These are phyloP conservation scores for Stachybotrys chlorohalonatus DNA, from an alignment of 2,329 filamentous ascomycete species.

Conservation along the genomic window DNA sequence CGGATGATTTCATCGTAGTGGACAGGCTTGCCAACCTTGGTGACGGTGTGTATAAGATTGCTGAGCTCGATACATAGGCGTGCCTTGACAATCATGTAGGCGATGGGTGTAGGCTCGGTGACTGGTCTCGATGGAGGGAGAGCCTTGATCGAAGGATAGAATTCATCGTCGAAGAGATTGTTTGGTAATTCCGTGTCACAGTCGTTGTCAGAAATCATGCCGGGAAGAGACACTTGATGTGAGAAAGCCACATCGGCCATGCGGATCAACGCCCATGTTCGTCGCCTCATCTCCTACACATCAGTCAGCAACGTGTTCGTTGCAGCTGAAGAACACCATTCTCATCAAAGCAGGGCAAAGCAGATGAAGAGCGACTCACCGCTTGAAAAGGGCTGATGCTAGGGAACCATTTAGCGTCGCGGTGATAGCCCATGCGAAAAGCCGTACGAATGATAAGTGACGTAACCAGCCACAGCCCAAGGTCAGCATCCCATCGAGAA, in stretches of 20 bases:
- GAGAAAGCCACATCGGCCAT: slow-evolving; percentile 72
- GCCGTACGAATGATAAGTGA: slow-evolving; percentile 47
- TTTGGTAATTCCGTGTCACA: slow-evolving; percentile 67
- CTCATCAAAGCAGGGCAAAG: neutral
- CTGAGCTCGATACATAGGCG: slow-evolving; percentile 61
- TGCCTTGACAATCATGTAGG: slow-evolving; percentile 70
- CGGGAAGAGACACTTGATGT: slow-evolving; percentile 57
- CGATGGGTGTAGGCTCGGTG: slow-evolving; percentile 65
- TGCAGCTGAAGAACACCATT: neutral
- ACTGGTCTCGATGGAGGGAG: slow-evolving; percentile 59
- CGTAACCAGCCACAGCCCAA: slow-evolving; percentile 53
- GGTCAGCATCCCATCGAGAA: slow-evolving; percentile 63
- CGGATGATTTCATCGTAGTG: slow-evolving; percentile 57
- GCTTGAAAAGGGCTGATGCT: slow-evolving; percentile 65
- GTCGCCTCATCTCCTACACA: slow-evolving; percentile 57
- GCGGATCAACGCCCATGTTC: slow-evolving; percentile 61
- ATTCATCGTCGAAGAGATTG: slow-evolving; percentile 76
- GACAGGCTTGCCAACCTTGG: slow-evolving; percentile 43
- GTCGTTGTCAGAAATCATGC: slow-evolving; percentile 64
- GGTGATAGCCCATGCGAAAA: slow-evolving; percentile 67
- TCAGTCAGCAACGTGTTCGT: slow-evolving; percentile 4
- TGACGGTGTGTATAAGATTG: slow-evolving; percentile 59
- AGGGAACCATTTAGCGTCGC: slow-evolving; percentile 67
- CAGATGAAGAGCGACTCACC: slow-evolving; percentile 27
- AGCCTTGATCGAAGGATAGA: slow-evolving; percentile 57